phyloP scores from a whole-genome alignment of 1,139 yeast genomes.

The Yamadazyma triangularis region DNA sequence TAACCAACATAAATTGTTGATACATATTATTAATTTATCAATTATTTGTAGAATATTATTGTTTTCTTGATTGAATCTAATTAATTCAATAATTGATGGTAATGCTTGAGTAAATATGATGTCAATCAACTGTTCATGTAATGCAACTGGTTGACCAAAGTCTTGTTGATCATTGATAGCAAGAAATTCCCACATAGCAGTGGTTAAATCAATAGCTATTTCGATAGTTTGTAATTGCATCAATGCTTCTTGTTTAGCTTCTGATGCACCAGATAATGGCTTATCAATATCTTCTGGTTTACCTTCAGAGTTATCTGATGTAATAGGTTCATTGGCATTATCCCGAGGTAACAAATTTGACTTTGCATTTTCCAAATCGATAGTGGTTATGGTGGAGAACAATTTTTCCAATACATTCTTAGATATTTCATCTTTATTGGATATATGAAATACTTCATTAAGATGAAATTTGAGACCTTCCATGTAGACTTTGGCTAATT shows the following conservation, averaged over 20 bases:
- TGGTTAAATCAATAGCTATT: conserved; percentile 65
- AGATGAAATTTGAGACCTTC: conserved; percentile 63
- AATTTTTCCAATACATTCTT: conserved; percentile 19
- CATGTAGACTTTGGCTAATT: conserved; percentile 46
- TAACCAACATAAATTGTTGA: conserved; percentile 69
- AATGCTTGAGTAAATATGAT: conserved; percentile 27
- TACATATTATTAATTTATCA: conserved; percentile 55
- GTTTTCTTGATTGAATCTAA: conserved; percentile 25
- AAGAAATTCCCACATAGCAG: conserved; percentile 66
- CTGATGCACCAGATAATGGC: conserved; percentile 21
- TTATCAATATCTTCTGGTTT: conserved; percentile 26
- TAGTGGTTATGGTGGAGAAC: conserved; percentile 24
- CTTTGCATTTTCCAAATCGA: conserved; percentile 41
- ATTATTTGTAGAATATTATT: conserved; percentile 30
- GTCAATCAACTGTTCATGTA: conserved; percentile 19
- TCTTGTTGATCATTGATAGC: conserved; percentile 23
- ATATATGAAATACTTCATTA: conserved; percentile 35
- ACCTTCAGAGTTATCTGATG: conserved; percentile 20
- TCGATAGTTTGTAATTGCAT: conserved; percentile 61
- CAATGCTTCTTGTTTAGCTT: conserved; percentile 43
- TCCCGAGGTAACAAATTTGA: conserved; percentile 26
- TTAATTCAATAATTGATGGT: conserved; percentile 39
- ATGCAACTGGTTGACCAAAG: conserved; percentile 16
- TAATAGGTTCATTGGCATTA: conserved; percentile 34
- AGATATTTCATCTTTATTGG: conserved; percentile 19